phyloP scores from a whole-genome alignment of 2,329 filamentous ascomycete species.

The Botryotinia globosa region DNA sequence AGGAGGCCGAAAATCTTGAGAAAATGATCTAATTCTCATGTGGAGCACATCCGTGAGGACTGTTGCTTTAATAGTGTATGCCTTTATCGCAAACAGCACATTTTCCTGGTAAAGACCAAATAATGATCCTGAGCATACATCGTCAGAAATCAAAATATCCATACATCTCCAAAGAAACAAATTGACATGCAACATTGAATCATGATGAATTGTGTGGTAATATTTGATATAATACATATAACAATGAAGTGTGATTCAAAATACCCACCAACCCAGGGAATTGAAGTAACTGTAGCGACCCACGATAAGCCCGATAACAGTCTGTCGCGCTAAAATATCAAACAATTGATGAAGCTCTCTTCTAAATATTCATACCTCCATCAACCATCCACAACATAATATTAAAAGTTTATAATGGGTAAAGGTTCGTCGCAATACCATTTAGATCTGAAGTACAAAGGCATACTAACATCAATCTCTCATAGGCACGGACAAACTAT shows the following conservation, averaged over 20 bases:
- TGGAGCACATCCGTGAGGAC: not conserved
- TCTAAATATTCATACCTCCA: not conserved
- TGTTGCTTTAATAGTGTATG: not conserved
- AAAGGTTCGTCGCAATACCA: constrained; percentile 31
- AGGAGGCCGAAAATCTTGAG: not conserved
- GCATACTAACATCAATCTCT: constrained; percentile 6
- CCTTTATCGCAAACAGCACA: not conserved
- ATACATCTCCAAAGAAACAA: not conserved
- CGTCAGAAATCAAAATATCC: not conserved
- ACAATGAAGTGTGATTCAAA: not conserved
- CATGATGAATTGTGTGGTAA: not conserved
- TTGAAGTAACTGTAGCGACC: not conserved
- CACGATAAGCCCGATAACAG: constrained; percentile 14
- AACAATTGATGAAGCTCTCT: constrained; percentile 6
- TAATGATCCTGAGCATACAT: not conserved
- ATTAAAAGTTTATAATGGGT: constrained; percentile 29
- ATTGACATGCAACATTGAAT: not conserved
- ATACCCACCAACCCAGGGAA: not conserved
- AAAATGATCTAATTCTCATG: not conserved
- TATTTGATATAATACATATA: not conserved
- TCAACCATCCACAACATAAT: not conserved
- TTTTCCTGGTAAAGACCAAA: not conserved
- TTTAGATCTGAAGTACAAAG: not conserved
- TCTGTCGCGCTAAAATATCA: constrained; percentile 2
- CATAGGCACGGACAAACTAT: constrained; percentile 53